phyloP scores from a whole-genome alignment of 257 asterid species.

The Paulownia fortunei region DNA sequence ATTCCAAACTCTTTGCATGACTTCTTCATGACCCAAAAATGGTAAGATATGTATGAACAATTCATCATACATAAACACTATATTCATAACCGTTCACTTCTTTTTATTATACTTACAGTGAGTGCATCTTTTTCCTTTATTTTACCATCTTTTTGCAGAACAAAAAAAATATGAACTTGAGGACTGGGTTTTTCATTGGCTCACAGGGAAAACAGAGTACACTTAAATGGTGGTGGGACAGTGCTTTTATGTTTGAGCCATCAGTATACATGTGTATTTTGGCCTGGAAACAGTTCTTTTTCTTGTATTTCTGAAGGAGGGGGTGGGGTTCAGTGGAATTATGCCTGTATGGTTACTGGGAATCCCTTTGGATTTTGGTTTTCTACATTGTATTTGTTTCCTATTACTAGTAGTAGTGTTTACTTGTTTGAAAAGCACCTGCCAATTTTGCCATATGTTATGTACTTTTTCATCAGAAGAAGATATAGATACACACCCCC shows the following conservation, averaged over 20 bases:
- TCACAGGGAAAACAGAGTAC: slow-evolving; percentile 46
- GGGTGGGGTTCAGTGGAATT: slow-evolving; percentile 18
- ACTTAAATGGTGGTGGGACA: slow-evolving; percentile 49
- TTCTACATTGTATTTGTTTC: slow-evolving; percentile 33
- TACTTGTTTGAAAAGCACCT: slow-evolving; percentile 46
- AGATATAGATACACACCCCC: slow-evolving; percentile 22
- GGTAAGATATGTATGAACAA: slow-evolving; percentile 37
- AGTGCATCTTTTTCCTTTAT: neutral
- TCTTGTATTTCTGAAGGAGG: neutral
- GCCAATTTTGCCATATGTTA: slow-evolving; percentile 48
- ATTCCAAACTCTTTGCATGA: slow-evolving; percentile 72
- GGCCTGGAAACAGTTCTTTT: slow-evolving; percentile 21
- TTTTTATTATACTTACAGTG: neutral
- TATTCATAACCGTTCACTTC: neutral
- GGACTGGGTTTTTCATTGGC: slow-evolving; percentile 36
- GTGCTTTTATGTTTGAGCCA: slow-evolving; percentile 29
- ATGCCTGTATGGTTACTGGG: slow-evolving; percentile 27
- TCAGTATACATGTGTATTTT: slow-evolving; percentile 27
- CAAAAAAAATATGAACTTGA: slow-evolving; percentile 30
- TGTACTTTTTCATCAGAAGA: slow-evolving; percentile 31
- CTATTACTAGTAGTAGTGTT: slow-evolving; percentile 34
- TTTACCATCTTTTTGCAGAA: slow-evolving; percentile 47
- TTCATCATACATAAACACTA: neutral
- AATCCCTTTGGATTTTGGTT: slow-evolving; percentile 38
- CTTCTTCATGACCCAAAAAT: slow-evolving; percentile 73